Base-by-base conservation (phyloP, 805 yeast genomes). In the Wickerhamomyces ciferrii region DNA sequence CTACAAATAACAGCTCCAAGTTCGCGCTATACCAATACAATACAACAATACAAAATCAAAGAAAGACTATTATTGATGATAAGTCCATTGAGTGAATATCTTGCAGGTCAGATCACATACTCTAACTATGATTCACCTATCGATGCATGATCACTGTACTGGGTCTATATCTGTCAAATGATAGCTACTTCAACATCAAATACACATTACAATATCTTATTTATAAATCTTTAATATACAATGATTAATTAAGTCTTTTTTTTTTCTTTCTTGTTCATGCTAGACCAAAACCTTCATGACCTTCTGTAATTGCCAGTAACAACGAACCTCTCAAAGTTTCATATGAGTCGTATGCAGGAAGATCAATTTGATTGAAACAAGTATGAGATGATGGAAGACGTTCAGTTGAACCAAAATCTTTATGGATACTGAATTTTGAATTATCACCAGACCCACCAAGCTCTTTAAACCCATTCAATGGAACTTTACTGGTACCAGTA, bases 401-500 rank as follows among this genome's bases (percentile, higher is more conserved):
- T 46, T 88, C 95, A 8, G 82, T 78, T 11, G 85, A 68, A 1
- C 96, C 96, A 64, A 86, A 90, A 56, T 88, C 97, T 47, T 95
- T 76, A 61, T 89, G 97, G 48, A 94, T 87, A 50, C 87, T 83
- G 66, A 94, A 94, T 60, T 87, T 87, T 41, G 90, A 81, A 8
- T 83, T 75, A 2, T 97, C 97, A 59, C 81, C 81, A 51, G 90
- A 87, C 18, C 98, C 97, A 46, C 87, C 83, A 51, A 94, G 73
- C 56, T 85, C 96, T 55, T 86, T 84, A 63, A 94, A 94, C 2
- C 99, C 99, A 58, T 87, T 86, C 51, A 91, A 72, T 21, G 99
- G 99, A 9, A 94, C 98, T 65, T 91, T 90, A 51, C 95, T 84
- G 0, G 99, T 92, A 49, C 99, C 99, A 0, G 99, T 94, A 1